These are phyloP conservation scores for Avena atlantica DNA, from an alignment of 176 grass and related monocot species.

Conservation along the genomic window DNA sequence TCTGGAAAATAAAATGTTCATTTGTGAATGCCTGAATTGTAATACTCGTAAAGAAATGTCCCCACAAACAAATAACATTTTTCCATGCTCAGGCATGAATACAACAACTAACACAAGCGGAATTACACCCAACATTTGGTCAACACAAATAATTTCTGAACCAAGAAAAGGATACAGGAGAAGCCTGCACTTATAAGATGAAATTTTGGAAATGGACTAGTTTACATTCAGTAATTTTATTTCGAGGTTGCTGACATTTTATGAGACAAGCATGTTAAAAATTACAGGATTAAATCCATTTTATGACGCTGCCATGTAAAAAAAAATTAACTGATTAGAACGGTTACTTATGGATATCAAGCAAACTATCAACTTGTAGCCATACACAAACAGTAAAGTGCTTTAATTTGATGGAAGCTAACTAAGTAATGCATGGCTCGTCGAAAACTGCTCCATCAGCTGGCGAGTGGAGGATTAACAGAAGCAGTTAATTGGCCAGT, in stretches of 20 bases:
- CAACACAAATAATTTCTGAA: neutral
- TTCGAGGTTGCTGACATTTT: neutral
- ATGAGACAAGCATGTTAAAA: constrained; percentile 8
- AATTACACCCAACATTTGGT: neutral
- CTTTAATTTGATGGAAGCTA: neutral
- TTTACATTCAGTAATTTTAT: neutral
- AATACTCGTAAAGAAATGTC: constrained; percentile 21
- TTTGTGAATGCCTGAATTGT: constrained; percentile 10
- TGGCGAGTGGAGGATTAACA: no score
- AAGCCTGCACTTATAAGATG: neutral
- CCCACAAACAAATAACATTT: neutral
- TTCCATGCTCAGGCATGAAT: constrained; percentile 8
- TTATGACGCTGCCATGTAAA: constrained; percentile 8
- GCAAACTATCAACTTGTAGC: neutral
- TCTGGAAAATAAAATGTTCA: constrained; percentile 56
- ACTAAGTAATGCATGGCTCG: neutral
- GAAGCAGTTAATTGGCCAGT: no score
- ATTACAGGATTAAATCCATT: constrained; percentile 23
- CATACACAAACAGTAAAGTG: neutral
- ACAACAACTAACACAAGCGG: constrained; percentile 27
- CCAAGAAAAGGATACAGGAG: neutral
- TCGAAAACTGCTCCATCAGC: neutral
- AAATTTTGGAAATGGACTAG: neutral
- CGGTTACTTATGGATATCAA: neutral
- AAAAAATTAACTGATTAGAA: neutral